Evolutionary conservation across 2,329 filamentous ascomycete genomes (phyloP).

Genomic region (Fusarium drepaniforme): DNA sequence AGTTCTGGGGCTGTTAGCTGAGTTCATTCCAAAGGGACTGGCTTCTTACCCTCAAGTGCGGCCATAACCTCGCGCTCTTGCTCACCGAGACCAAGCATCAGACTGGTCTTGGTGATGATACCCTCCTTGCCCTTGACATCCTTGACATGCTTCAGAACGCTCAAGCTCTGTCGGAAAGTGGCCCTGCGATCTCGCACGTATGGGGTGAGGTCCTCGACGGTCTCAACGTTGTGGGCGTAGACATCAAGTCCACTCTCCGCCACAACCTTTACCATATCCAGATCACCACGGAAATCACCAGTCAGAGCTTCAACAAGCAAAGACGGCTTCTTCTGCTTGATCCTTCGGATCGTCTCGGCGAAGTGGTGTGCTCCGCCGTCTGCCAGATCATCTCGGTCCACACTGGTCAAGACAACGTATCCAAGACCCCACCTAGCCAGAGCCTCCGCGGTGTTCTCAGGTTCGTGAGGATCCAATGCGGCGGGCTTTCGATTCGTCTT

Average conservation of each 20-base stretch:
- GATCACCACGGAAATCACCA: conserved; percentile 86
- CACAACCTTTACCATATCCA: conserved; percentile 88
- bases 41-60: conserved; percentile 73
- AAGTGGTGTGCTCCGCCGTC: conserved; percentile 93
- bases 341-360: conserved; percentile 92
- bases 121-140: conserved; percentile 73
- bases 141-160: conserved; percentile 86
- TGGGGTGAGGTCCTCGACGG: conserved; percentile 89
- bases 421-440: conserved; percentile 92
- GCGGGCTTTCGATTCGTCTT: conserved; percentile 84
- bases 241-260: conserved; percentile 92
- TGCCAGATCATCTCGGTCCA: conserved; percentile 91
- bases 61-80: conserved; percentile 88
- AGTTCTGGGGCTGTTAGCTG: conserved; percentile 67
- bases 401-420: conserved; percentile 93
- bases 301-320: conserved; percentile 88
- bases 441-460: conserved; percentile 96
- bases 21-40: background rate
- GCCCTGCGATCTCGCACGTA: conserved; percentile 91
- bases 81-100: conserved; percentile 97
- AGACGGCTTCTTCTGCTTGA: conserved; percentile 85
- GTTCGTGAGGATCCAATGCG: conserved; percentile 93
- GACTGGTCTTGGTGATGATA: conserved; percentile 97
- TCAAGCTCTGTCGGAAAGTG: conserved; percentile 87
- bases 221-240: conserved; percentile 98